Base-by-base conservation (phyloP, 2,329 filamentous ascomycete species). In the Verticillium albo-atrum region DNA sequence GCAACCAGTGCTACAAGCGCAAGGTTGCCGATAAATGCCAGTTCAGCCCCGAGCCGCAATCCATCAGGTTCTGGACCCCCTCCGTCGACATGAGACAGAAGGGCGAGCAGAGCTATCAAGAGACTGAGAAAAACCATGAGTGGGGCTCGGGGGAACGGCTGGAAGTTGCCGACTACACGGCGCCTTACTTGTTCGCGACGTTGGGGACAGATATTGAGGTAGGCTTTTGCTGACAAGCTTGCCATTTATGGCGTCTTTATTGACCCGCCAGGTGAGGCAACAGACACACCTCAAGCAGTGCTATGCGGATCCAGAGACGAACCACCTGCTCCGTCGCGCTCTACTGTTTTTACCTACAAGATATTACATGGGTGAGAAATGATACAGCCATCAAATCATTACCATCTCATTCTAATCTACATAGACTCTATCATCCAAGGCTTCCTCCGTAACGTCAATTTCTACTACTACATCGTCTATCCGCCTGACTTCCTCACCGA, bases 391-490 rank as follows among this genome's bases (percentile, higher is more conserved):
- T 6, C 6, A 12, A 32, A 12, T 32, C 30, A 32, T 6, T 12
- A 6, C 30, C 15, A 15, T 14, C 2, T n/a, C 17, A 37, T 15
- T 14, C 34, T 37, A 15, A 15, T 15, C 7, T 9, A 32, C 2
- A 32, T 17, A 76, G 74, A 76, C 59, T 65, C 63, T 9, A 65
- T 76, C 7, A 68, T 76, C 10, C 69, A 75, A 42, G 73, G 74
- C 62, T 76, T 76, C 57, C 64, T 76, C 12, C 66, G 68, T 54
- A 67, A 69, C 47, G 72, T 72, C 61, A 76, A 76, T 60, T 75
- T 68, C 54, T 73, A 75, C 59, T 73, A 74, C 66, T 76, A 76
- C 60, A 71, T 75, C 55, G 63, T 75, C 28, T 74, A 75, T 57
- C 71, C 74, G 0, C 61, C 68, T 0, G 65, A 66, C 5, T 75